phyloP scores from a whole-genome alignment of 352 stramenopile genomes.

The Pilasporangium apinafurcum region DNA sequence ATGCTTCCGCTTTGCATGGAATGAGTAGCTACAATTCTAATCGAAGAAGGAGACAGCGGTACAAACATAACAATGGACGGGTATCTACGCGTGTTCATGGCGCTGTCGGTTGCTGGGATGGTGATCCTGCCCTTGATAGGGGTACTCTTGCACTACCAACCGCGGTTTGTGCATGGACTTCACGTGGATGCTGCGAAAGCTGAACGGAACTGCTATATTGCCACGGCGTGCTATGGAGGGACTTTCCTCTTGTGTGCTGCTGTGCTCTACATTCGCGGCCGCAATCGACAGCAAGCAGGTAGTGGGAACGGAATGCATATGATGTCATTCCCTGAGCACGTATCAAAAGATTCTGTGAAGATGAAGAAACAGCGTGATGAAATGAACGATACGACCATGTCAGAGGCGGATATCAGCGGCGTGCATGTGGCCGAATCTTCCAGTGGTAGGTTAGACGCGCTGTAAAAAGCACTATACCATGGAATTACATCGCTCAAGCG shows the following conservation, averaged over 20 bases:
- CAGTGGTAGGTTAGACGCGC: no score
- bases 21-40: no score
- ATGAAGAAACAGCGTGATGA: slow-evolving; percentile 8
- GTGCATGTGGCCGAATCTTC: no score
- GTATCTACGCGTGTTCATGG: slow-evolving; percentile 26
- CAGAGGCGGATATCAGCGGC: no score
- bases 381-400: neutral
- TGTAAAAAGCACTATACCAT: no score
- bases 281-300: slow-evolving; percentile 1
- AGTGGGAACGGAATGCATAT: slow-evolving; percentile 1
- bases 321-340: neutral
- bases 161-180: slow-evolving; percentile 48
- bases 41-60: no score
- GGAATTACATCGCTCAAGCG: no score
- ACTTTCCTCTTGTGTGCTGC: slow-evolving; percentile 26
- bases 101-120: slow-evolving; percentile 40
- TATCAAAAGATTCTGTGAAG: no score
- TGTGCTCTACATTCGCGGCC: slow-evolving; percentile 11
- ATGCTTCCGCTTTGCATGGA: no score
- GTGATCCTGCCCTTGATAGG: slow-evolving; percentile 50
- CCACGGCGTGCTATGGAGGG: slow-evolving; percentile 34
- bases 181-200: slow-evolving; percentile 26
- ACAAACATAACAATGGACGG: slow-evolving; percentile 28
- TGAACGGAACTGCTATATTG: slow-evolving; percentile 62
- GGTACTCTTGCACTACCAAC: slow-evolving; percentile 47